Base-by-base conservation (phyloP, 1,139 yeast species). In the Kodamaea fungicola region DNA sequence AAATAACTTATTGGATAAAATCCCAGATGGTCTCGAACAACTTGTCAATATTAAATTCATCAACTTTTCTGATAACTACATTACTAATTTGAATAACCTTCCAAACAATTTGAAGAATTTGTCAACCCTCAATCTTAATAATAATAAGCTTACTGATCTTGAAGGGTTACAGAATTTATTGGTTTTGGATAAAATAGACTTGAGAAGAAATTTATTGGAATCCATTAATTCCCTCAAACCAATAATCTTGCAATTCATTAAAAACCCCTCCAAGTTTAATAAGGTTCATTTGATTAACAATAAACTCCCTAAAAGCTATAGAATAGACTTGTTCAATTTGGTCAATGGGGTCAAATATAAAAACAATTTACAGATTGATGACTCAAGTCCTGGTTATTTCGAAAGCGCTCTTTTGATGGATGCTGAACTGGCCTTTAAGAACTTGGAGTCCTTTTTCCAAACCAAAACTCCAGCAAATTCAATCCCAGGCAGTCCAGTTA, bases 381-480 rank as follows among this genome's bases (percentile, higher is more conserved):
- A 81, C 39, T 75, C 82, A 7, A 59, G 73, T 41, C 85, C 86
- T 0, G 85, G 86, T 1, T 72, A 80, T 42, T 75, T 80, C 54
- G 86, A 80, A 55, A 68, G 76, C 34, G 74, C 82, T 12, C 50
- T 75, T 50, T 53, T 77, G 25, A 57, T 76, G 38, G 83, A 77
- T 47, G 62, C 71, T 2, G 78, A 74, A 41, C 61, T 64, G 7
- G 74, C 82, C 0, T 58, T 61, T 37, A 56, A 66, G 49, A 61
- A 61, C 33, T 61, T 75, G 40, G 71, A 71, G 40, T 68, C 64
- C 38, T 74, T 61, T 46, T 61, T 72, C 39, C 67, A 12, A 27
- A 3, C 12, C 16, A 12, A 27, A 27, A 27, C 29, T 8, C 13
- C 29, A 27, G 12, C 13, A 27, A 6, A 9, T 27, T 12, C 13